These are phyloP conservation scores for Fraxinus sp. DNA, from an alignment of 305 asterid genomes.

Conservation along the genomic window DNA sequence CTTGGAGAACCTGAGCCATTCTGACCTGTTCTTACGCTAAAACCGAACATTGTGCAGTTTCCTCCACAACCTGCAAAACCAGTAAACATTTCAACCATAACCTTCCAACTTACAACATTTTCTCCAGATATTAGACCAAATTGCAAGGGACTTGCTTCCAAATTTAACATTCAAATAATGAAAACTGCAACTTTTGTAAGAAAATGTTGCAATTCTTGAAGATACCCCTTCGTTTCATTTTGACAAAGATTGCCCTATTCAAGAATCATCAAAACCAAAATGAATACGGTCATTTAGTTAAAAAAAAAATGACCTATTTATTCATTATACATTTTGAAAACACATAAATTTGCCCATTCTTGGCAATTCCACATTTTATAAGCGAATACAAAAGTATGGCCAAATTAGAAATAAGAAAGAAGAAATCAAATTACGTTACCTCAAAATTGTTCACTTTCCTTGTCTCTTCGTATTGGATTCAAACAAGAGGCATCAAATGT, in stretches of 20 bases:
- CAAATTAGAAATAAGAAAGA: background rate
- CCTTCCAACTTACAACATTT: background rate
- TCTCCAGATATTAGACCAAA: background rate
- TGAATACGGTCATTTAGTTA: background rate
- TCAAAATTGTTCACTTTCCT: background rate
- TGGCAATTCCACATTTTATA: background rate
- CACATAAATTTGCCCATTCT: background rate
- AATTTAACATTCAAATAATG: background rate
- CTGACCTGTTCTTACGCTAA: constrained; percentile 50
- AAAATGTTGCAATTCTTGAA: background rate
- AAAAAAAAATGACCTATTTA: background rate
- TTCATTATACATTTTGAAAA: background rate
- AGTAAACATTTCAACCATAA: background rate
- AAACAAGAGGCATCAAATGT: background rate
- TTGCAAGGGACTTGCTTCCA: background rate
- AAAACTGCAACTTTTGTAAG: background rate
- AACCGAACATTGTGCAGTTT: constrained; percentile 49
- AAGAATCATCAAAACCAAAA: background rate
- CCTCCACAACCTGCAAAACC: background rate
- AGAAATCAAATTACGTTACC: background rate
- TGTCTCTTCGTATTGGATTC: background rate
- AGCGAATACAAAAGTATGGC: background rate
- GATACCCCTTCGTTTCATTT: background rate
- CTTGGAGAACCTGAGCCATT: constrained; percentile 60
- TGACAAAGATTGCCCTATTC: background rate